A percentile compares a stretch with the other conserved stretches of the same genome.
phyloP scores from a whole-genome alignment of 495 filamentous ascomycete species.

The Paragyromitra xinjiangensis region DNA sequence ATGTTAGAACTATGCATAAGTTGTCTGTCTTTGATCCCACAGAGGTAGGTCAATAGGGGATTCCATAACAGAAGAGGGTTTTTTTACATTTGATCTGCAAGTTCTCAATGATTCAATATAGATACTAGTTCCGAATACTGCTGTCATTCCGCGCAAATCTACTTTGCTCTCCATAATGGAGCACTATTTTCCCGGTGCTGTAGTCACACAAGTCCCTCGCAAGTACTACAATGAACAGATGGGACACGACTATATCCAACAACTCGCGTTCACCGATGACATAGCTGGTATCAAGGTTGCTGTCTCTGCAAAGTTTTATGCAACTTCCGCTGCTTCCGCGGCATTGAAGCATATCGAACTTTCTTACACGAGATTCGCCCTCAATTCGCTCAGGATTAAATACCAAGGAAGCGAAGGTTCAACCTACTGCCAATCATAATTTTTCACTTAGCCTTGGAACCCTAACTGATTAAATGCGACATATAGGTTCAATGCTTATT shows the following conservation, averaged over 20 bases:
- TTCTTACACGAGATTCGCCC: conserved; percentile 66
- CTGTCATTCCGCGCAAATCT: conserved; percentile 71
- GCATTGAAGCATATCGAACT: conserved; percentile 82
- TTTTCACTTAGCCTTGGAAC: conserved; percentile 2
- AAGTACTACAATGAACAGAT: conserved; percentile 87
- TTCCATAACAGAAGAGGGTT: not conserved
- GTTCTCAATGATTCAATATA: conserved; percentile 43
- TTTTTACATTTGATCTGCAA: conserved; percentile 9
- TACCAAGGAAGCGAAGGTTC: conserved; percentile 80
- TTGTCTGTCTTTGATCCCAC: conserved; percentile 79
- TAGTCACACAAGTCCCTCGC: conserved; percentile 74
- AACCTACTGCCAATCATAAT: not conserved
- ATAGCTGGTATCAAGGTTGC: conserved; percentile 79
- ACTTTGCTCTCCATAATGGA: conserved; percentile 81
- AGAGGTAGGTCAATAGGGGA: conserved; percentile 58
- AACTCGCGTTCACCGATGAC: conserved; percentile 78
- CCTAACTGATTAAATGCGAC: conserved; percentile 12
- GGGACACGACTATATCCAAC: conserved; percentile 80
- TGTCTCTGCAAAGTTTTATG: conserved; percentile 86
- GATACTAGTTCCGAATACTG: conserved; percentile 75
- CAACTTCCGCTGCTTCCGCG: conserved; percentile 86
- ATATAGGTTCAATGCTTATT: conserved; percentile 84
- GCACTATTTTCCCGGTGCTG: conserved; percentile 68
- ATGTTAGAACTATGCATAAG: conserved; percentile 83
- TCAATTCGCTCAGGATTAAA: conserved; percentile 82